phyloP scores from a whole-genome alignment of 345 rosid genomes.

The Balakata baccata region DNA sequence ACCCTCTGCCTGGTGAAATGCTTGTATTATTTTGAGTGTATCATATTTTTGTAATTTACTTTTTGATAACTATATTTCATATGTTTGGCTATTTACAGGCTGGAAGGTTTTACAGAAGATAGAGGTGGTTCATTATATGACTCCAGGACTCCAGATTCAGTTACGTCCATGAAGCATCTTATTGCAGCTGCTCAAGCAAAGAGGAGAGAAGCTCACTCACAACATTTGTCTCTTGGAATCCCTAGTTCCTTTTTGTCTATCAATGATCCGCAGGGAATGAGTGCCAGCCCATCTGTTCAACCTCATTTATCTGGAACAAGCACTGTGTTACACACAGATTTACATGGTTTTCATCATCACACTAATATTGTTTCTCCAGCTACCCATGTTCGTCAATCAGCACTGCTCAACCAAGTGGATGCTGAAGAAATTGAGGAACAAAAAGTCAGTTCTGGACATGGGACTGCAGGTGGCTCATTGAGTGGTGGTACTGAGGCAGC shows the following conservation, averaged over 20 bases:
- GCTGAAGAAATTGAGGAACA: conserved; percentile 65
- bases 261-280: conserved; percentile 43
- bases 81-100: conserved; percentile 32
- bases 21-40: conserved; percentile 23
- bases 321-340: conserved; percentile 40
- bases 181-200: conserved; percentile 96
- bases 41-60: conserved; percentile 10
- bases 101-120: conserved; percentile 41
- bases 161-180: conserved; percentile 69
- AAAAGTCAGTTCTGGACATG: conserved; percentile 54
- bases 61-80: background rate
- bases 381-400: conserved; percentile 43
- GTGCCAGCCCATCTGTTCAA: conserved; percentile 53
- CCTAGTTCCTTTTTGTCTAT: conserved; percentile 31
- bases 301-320: conserved; percentile 41
- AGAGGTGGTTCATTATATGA: conserved; percentile 35
- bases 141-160: conserved; percentile 58
- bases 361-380: conserved; percentile 43
- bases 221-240: conserved; percentile 41
- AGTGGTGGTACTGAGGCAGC: conserved; percentile 91
- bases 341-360: conserved; percentile 38
- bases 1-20: conserved; percentile 39
- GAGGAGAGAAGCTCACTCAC: conserved; percentile 72
- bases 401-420: conserved; percentile 40
- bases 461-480: conserved; percentile 63